Evolutionary conservation across 225 moss, liverwort and hornwort species (phyloP).

Genomic region (Polytrichum commune): DNA sequence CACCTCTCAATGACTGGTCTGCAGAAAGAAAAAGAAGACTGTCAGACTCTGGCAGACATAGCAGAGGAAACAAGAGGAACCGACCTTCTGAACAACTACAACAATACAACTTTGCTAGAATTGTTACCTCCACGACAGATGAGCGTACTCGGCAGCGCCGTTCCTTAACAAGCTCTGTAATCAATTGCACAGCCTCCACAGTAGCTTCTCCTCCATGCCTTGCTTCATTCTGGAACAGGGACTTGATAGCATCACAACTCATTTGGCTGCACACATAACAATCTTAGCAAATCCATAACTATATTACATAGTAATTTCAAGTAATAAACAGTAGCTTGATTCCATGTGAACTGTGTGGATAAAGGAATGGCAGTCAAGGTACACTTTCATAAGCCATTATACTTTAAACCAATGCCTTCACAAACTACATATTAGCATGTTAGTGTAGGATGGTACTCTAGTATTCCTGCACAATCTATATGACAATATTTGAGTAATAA

Average conservation of each 20-base stretch:
- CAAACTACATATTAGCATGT: too few species aligned
- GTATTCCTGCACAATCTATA: too few species aligned
- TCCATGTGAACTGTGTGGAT: too few species aligned
- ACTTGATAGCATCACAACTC: slow-evolving; percentile 66
- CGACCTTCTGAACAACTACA: neutral
- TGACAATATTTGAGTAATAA: too few species aligned
- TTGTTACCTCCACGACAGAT: slow-evolving; percentile 71
- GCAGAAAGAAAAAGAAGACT: too few species aligned
- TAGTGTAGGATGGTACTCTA: too few species aligned
- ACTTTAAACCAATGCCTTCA: too few species aligned
- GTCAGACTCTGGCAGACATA: neutral
- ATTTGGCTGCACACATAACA: slow-evolving; percentile 50
- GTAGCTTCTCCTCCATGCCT: slow-evolving; percentile 94
- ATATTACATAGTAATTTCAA: neutral
- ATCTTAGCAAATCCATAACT: slow-evolving; percentile 14
- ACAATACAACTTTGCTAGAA: neutral
- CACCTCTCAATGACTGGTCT: too few species aligned
- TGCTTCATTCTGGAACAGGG: slow-evolving; percentile 71
- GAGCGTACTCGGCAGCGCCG: slow-evolving; percentile 78
- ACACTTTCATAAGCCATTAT: too few species aligned
- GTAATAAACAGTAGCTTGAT: too few species aligned
- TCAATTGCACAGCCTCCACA: slow-evolving; percentile 89
- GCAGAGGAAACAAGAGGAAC: neutral
- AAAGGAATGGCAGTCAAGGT: too few species aligned
- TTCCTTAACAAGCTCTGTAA: slow-evolving; percentile 92